Conservation (phyloP, 129 eudicot genomes). For the Lactuca sativa region DNA sequence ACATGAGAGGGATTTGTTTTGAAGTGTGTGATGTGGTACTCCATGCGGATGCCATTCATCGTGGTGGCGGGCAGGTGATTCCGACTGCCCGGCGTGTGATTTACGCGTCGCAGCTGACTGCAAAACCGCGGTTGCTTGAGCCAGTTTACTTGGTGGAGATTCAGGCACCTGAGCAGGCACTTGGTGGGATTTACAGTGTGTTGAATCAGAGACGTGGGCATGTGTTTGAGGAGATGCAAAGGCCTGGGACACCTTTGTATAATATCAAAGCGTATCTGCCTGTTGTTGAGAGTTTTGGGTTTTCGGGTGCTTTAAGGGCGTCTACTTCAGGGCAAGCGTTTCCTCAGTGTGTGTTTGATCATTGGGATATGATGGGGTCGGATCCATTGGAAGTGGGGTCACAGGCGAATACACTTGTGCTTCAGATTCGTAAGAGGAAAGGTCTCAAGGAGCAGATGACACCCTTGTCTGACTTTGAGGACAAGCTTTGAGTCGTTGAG, state of each 20-base stretch:
- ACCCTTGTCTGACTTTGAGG: constrained; percentile 72
- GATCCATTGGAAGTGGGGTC: constrained; percentile 68
- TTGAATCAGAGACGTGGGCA: constrained; percentile 36
- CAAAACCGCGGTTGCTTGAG: constrained; percentile 37
- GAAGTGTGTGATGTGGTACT: constrained; percentile 43
- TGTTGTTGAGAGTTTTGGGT: constrained; percentile 38
- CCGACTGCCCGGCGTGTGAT: constrained; percentile 39
- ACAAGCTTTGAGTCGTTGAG: constrained; percentile 39
- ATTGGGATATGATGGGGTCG: constrained; percentile 73
- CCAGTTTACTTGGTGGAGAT: constrained; percentile 45
- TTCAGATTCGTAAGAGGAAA: constrained; percentile 59
- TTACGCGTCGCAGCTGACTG: constrained; percentile 43
- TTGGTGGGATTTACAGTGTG: constrained; percentile 42
- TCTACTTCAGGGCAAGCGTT: constrained; percentile 41
- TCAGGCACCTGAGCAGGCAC: constrained; percentile 44
- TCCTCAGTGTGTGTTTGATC: constrained; percentile 48
- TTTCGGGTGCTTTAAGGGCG: constrained; percentile 29
- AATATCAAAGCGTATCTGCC: constrained; percentile 27
- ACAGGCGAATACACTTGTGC: constrained; percentile 40
- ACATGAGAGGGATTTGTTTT: constrained; percentile 42
- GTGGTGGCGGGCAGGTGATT: constrained; percentile 40
- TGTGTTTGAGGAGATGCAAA: constrained; percentile 30
- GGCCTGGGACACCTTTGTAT: constrained; percentile 20
- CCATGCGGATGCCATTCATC: constrained; percentile 40
- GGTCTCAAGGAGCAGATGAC: constrained; percentile 73